A percentile compares a stretch with the other conserved stretches of the same genome.
phyloP scores from a whole-genome alignment of 2,329 filamentous ascomycete species.

The Talaromyces sp. region DNA sequence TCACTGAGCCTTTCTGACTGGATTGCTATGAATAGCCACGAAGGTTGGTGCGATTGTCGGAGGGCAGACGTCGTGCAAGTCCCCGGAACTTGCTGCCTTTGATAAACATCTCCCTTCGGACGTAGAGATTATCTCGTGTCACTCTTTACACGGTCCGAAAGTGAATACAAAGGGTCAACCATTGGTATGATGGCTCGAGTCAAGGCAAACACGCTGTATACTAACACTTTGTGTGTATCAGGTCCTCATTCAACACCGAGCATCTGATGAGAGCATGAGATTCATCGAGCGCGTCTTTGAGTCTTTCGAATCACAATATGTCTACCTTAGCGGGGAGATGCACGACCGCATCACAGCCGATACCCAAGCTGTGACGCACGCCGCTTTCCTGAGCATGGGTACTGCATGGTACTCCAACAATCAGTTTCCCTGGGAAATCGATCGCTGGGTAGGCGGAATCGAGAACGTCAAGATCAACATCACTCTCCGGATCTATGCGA shows the following conservation, averaged over 20 bases:
- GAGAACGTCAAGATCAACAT: slow-evolving; percentile 99
- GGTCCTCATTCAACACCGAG: slow-evolving; percentile 87
- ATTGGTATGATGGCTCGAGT: slow-evolving; percentile 54
- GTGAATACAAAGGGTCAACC: slow-evolving; percentile 88
- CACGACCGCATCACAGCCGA: slow-evolving; percentile 98
- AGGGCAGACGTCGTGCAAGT: slow-evolving; percentile 97
- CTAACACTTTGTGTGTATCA: slow-evolving; percentile 27
- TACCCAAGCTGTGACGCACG: slow-evolving; percentile 96
- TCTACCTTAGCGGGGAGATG: slow-evolving; percentile 78
- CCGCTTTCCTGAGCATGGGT: slow-evolving; percentile 95
- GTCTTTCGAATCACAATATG: slow-evolving; percentile 80
- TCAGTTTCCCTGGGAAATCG: slow-evolving; percentile 95
- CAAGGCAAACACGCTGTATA: neutral
- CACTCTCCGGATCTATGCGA: slow-evolving; percentile 92
- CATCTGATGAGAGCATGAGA: slow-evolving; percentile 68
- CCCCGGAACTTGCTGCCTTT: slow-evolving; percentile 90
- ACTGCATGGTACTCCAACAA: slow-evolving; percentile 94
- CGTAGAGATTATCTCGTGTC: slow-evolving; percentile 90
- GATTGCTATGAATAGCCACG: slow-evolving; percentile 61
- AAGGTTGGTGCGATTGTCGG: slow-evolving; percentile 94
- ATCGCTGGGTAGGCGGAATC: slow-evolving; percentile 93
- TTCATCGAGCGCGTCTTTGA: slow-evolving; percentile 79
- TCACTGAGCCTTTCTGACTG: neutral
- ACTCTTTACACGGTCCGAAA: slow-evolving; percentile 90
- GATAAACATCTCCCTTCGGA: slow-evolving; percentile 82